Percentiles rank a stretch among this genome's conserved stretches.
phyloP scores from a whole-genome alignment of 108 stramenopile genomes.

The Mayamaea pseudoterrestris region DNA sequence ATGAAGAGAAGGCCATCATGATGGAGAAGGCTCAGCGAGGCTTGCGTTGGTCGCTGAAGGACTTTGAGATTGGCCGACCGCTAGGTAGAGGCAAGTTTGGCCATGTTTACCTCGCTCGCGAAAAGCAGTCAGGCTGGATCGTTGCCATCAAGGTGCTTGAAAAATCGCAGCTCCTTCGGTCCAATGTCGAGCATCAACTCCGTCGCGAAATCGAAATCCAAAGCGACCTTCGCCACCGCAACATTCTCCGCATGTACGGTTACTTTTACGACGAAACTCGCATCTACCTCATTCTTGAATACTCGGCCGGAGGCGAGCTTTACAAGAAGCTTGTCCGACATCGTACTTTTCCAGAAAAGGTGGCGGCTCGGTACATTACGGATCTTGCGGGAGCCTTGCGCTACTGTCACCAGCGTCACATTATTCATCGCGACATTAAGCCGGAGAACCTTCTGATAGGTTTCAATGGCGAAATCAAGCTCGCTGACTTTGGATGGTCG shows the following conservation, averaged over 20 bases:
- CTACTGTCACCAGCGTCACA: slow-evolving; percentile 94
- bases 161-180: slow-evolving; percentile 92
- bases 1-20: neutral
- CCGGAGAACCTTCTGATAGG: slow-evolving; percentile 96
- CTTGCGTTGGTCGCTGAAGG: slow-evolving; percentile 76
- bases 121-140: slow-evolving; percentile 87
- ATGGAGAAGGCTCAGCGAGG: slow-evolving; percentile 31
- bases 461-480: slow-evolving; percentile 89
- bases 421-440: slow-evolving; percentile 99
- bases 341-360: slow-evolving; percentile 76
- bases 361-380: slow-evolving; percentile 76
- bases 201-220: slow-evolving; percentile 99
- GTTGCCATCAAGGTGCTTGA: slow-evolving; percentile 97
- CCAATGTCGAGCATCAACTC: slow-evolving; percentile 95
- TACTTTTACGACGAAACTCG: slow-evolving; percentile 96
- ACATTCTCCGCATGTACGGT: slow-evolving; percentile 96
- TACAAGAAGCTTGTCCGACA: slow-evolving; percentile 82
- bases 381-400: slow-evolving; percentile 81
- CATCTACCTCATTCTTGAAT: slow-evolving; percentile 97
- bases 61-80: slow-evolving; percentile 98
- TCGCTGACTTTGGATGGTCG: slow-evolving; percentile 99
- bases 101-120: slow-evolving; percentile 93
- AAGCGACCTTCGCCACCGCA: slow-evolving; percentile 86
- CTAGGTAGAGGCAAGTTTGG: slow-evolving; percentile 97
- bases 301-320: slow-evolving; percentile 91